These are phyloP conservation scores for Alternaria burnsii DNA, from an alignment of 2,329 filamentous ascomycete genomes.

Conservation along the genomic window DNA sequence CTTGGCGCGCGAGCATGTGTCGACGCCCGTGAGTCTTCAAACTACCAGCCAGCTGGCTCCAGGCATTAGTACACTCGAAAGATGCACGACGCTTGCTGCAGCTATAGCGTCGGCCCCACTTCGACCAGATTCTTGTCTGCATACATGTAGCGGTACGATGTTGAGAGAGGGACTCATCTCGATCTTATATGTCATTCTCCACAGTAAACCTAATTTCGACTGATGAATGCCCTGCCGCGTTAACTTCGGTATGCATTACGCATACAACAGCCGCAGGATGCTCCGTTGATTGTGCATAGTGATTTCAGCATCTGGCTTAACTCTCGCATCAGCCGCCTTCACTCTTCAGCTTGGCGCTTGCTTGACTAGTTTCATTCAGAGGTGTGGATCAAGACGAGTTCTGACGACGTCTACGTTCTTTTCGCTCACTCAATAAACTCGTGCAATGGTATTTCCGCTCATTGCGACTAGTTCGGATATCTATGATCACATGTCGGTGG, in stretches of 20 bases:
- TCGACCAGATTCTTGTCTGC: not conserved
- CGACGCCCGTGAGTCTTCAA: not conserved
- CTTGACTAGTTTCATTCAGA: not conserved
- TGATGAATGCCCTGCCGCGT: not conserved
- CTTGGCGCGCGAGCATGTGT: slow-evolving; percentile 9
- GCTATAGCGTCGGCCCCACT: slow-evolving; percentile 13
- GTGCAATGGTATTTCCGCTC: not conserved
- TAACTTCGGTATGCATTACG: slow-evolving; percentile 1
- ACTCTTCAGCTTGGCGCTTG: not conserved
- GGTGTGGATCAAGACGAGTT: not conserved
- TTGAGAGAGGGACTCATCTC: not conserved
- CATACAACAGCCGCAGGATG: not conserved
- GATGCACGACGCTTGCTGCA: slow-evolving; percentile 1
- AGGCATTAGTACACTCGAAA: slow-evolving; percentile 5
- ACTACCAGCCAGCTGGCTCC: not conserved
- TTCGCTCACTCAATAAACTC: not conserved
- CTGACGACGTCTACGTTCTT: not conserved
- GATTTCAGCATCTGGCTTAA: not conserved
- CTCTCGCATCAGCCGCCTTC: not conserved
- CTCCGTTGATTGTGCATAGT: not conserved
- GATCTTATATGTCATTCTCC: slow-evolving; percentile 4
- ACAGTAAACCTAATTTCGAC: not conserved
- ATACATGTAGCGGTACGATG: not conserved
- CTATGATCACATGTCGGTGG: not conserved
- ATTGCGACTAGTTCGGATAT: not conserved